Percentiles rank a stretch among this genome's conserved stretches.
Evolutionary conservation across 2,329 filamentous ascomycete species (phyloP).

Genomic region (Botrytis fabae): DNA sequence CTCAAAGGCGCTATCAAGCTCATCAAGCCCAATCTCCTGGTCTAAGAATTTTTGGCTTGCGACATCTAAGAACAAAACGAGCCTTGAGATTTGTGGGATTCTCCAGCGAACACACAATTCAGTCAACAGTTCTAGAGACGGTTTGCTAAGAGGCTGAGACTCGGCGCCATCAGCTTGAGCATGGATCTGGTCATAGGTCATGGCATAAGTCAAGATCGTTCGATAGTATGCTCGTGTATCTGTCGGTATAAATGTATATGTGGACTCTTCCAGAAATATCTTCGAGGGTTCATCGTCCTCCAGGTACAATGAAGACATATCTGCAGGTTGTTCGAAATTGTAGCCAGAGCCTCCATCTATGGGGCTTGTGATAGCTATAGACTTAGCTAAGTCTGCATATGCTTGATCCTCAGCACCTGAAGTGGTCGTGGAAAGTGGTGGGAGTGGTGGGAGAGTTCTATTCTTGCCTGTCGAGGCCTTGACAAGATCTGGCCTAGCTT

Average conservation of each 20-base stretch:
- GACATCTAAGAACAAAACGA: constrained; percentile 82
- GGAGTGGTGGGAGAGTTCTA: constrained; percentile 58
- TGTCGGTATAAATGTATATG: constrained; percentile 86
- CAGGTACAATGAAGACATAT: constrained; percentile 39
- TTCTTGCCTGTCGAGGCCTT: constrained; percentile 55
- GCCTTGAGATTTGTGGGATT: constrained; percentile 76
- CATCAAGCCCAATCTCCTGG: constrained; percentile 76
- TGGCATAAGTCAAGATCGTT: constrained; percentile 74
- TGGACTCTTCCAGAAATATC: constrained; percentile 55
- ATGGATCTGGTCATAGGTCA: constrained; percentile 64
- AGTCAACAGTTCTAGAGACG: constrained; percentile 78
- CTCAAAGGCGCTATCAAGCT: constrained; percentile 80
- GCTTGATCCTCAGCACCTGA: constrained; percentile 44
- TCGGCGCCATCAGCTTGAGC: constrained; percentile 47
- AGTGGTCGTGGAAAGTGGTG: constrained; percentile 42
- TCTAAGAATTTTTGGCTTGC: constrained; percentile 82
- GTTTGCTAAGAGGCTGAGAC: constrained; percentile 62
- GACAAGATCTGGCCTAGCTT: constrained; percentile 79
- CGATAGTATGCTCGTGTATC: constrained; percentile 83
- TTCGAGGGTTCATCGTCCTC: constrained; percentile 36
- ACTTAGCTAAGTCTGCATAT: constrained; percentile 55
- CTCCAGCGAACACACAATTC: constrained; percentile 89
- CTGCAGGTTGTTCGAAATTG: constrained; percentile 44
- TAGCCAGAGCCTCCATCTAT: constrained; percentile 43
- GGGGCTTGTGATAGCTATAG: constrained; percentile 47